These are phyloP conservation scores for Penicillium verrucosum DNA, from an alignment of 2,329 filamentous ascomycete species.

Conservation along the genomic window DNA sequence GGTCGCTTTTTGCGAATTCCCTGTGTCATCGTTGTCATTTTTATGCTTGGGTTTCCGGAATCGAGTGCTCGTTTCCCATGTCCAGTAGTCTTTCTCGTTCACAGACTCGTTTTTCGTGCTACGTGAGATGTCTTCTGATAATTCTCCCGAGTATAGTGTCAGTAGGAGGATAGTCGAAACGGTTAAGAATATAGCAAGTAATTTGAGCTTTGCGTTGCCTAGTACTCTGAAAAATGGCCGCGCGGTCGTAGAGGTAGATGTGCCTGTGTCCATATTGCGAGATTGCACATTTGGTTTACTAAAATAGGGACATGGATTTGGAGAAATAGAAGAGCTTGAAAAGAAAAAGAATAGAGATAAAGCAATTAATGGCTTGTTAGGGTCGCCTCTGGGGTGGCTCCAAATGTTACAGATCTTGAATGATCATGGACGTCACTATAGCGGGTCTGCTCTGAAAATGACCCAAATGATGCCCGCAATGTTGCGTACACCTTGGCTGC, in stretches of 20 bases:
- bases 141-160: not conserved
- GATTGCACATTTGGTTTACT: not conserved
- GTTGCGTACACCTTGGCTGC: not conserved
- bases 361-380: not conserved
- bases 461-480: not conserved
- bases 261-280: not conserved
- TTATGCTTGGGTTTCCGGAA: slow-evolving; percentile 7
- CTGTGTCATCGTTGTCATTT: not conserved
- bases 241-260: not conserved
- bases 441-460: not conserved
- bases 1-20: not conserved
- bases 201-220: slow-evolving; percentile 5
- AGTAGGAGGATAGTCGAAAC: slow-evolving; percentile 1
- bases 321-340: not conserved
- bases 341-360: not conserved
- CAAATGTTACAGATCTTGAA: not conserved
- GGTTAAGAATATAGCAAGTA: not conserved
- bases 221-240: not conserved
- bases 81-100: slow-evolving; percentile 17
- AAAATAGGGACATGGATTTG: not conserved
- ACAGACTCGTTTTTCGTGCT: not conserved
- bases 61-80: slow-evolving; percentile 22
- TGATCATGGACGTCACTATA: slow-evolving; percentile 5
- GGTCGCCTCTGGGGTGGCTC: not conserved
- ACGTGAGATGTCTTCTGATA: not conserved